These are phyloP conservation scores for Podila horticola DNA, from an alignment of 192 early-diverging fungal genomes.

Conservation along the genomic window DNA sequence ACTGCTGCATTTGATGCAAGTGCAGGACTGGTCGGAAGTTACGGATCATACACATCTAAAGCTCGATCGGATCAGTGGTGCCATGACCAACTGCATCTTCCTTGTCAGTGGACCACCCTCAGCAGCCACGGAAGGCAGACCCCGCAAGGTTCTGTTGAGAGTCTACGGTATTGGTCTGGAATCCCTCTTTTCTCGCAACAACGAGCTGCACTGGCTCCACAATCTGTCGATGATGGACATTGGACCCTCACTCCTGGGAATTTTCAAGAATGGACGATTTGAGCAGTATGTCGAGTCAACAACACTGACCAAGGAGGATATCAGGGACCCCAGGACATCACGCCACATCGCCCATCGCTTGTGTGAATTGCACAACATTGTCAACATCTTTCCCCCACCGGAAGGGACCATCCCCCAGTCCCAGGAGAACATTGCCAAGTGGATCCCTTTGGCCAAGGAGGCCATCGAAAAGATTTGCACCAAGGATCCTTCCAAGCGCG, in stretches of 20 bases:
- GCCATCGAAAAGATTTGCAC: slow-evolving; percentile 42
- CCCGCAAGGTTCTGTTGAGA: slow-evolving; percentile 67
- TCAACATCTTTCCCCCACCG: slow-evolving; percentile 68
- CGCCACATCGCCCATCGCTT: slow-evolving; percentile 78
- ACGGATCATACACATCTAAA: slow-evolving; percentile 23
- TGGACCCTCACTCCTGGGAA: slow-evolving; percentile 78
- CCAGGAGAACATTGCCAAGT: slow-evolving; percentile 75
- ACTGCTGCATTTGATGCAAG: slow-evolving; percentile 33
- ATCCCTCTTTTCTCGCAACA: slow-evolving; percentile 78
- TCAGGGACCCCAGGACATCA: slow-evolving; percentile 71
- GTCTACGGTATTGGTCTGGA: slow-evolving; percentile 88
- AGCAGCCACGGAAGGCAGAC: neutral
- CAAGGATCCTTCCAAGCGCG: slow-evolving; percentile 25
- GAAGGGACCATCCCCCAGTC: slow-evolving; percentile 63
- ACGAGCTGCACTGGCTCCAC: slow-evolving; percentile 82
- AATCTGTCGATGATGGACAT: slow-evolving; percentile 75
- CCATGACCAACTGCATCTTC: slow-evolving; percentile 53
- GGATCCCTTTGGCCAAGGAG: slow-evolving; percentile 59
- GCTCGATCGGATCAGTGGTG: slow-evolving; percentile 46
- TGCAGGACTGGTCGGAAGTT: slow-evolving; percentile 49
- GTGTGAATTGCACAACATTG: slow-evolving; percentile 77
- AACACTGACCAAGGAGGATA: slow-evolving; percentile 75
- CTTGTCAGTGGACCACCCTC: slow-evolving; percentile 12
- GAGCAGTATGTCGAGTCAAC: slow-evolving; percentile 85
- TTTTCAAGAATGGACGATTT: slow-evolving; percentile 87